phyloP scores from a whole-genome alignment of 306 rosid species.

The Albizia julibrissin region DNA sequence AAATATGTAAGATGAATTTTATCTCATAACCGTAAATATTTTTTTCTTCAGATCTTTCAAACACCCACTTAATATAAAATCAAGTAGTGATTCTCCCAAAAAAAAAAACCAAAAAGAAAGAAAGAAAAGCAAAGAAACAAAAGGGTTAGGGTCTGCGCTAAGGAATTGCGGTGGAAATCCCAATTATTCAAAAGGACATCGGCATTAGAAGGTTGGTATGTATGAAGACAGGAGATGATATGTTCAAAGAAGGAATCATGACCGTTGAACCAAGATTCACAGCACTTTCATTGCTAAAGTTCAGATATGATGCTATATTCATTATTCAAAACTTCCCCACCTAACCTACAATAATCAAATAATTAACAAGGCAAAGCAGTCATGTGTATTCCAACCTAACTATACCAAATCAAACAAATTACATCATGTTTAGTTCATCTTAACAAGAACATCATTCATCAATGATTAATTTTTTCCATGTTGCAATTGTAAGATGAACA shows the following conservation, averaged over 20 bases:
- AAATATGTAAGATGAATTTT: too few relatives aligned
- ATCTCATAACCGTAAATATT: accelerated
- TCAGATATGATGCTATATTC: neutral
- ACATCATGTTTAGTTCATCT: neutral
- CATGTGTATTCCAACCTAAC: neutral
- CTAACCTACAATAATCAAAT: neutral
- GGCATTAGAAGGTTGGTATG: neutral
- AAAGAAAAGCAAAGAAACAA: too few relatives aligned
- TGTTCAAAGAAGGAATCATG: neutral
- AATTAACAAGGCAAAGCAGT: neutral
- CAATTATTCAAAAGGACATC: neutral
- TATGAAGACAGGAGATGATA: neutral
- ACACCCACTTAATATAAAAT: too few relatives aligned
- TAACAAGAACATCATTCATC: neutral
- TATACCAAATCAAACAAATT: neutral
- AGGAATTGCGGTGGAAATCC: neutral
- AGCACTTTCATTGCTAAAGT: neutral
- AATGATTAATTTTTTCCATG: neutral
- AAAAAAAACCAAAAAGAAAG: too few relatives aligned
- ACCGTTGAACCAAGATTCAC: neutral
- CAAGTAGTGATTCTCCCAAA: too few relatives aligned
- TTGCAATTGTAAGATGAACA: neutral
- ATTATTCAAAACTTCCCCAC: neutral
- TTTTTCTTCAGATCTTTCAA: too few relatives aligned
- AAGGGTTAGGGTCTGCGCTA: neutral